Evolutionary conservation across 805 yeast species (phyloP), one percentile per base, ranked within the genome.

Genomic region (Sugiyamaella valdiviana): DNA sequence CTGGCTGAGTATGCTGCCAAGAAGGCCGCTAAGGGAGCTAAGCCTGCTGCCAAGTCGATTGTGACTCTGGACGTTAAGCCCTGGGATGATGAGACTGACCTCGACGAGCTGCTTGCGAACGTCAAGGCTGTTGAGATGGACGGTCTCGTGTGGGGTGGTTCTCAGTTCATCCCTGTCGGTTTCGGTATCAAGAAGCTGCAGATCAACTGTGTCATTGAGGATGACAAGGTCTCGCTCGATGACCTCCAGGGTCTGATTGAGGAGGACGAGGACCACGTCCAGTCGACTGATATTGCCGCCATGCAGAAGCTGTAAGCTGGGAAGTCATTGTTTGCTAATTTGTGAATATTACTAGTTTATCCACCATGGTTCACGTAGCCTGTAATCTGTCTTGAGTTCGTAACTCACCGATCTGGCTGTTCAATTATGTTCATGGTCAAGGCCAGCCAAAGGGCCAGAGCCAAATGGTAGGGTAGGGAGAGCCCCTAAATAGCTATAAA

Each of bases 111-210:
- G 76, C 73, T 87, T 62, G 90, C 84, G 56, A 80, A 81, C 74
- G 96, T 89, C 67, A 90, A 88, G 81, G 67, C 78, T 63, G 73
- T 91, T 63, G 86, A 81, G 70, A 73, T 72, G 76, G 99, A 93
- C 42, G 99, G 99, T 82, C 83, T 93, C 69, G 74, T 73, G 59
- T 93, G 99, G 99, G 99, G 99, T 86, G 96, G 90, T 66, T 83
- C 77, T 80, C 90, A 84, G 77, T 89, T 82, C 77, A 78, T 93
- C 64, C 93, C 96, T 69, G 95, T 93, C 67, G 99, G 99, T 75
- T 93, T 80, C 84, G 99, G 99, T 83, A 91, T 93, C 81, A 87
- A 87, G 85, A 93, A 93, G 82, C 83, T 93, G 72, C 99, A 93
- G 80, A 86, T 93, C 76, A 91, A 90, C 90, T 75, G 85, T 76